A percentile compares a stretch with the other conserved stretches of the same genome.
Evolutionary conservation across 345 rosid genomes (phyloP).

Genomic region (Camelina sativa): DNA sequence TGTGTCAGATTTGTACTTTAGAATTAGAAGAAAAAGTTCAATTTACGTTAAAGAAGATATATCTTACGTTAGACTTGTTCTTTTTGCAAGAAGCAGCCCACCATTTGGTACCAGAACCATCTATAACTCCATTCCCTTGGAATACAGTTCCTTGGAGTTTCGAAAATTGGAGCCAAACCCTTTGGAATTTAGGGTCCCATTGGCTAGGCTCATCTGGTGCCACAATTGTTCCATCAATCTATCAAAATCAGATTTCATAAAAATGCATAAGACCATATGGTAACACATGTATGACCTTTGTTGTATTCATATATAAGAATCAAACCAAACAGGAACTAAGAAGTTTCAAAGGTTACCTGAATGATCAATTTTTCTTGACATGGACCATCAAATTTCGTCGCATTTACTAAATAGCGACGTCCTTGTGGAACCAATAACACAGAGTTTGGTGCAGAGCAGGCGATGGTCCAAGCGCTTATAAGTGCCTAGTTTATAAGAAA

Average conservation of each 20-base stretch:
- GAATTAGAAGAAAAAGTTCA: not conserved
- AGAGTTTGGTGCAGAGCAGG: conserved; percentile 68
- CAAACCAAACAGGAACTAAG: not conserved
- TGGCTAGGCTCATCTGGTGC: conserved; percentile 84
- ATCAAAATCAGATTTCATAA: not conserved
- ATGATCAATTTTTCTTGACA: conserved; percentile 72
- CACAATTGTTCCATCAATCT: conserved; percentile 91
- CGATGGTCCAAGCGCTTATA: conserved; percentile 70
- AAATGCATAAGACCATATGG: not conserved
- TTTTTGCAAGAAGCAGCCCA: conserved; percentile 97
- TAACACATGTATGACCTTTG: conserved; percentile 1
- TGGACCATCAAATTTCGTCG: conserved; percentile 86
- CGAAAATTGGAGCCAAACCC: conserved; percentile 84
- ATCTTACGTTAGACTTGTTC: conserved; percentile 55
- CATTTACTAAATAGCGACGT: conserved; percentile 70
- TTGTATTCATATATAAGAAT: not conserved
- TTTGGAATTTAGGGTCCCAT: conserved; percentile 74
- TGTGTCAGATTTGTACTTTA: conserved; percentile 30
- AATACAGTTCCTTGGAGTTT: conserved; percentile 71
- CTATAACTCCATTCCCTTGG: conserved; percentile 90
- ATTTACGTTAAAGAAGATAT: not conserved
- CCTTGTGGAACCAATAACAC: conserved; percentile 84
- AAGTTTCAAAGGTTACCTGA: conserved; percentile 56
- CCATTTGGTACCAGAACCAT: conserved; percentile 97
- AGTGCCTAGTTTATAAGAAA: conserved; percentile 60